These are phyloP conservation scores for Herpotrichia juniperi DNA, from an alignment of 2,329 filamentous ascomycete genomes.

Conservation along the genomic window DNA sequence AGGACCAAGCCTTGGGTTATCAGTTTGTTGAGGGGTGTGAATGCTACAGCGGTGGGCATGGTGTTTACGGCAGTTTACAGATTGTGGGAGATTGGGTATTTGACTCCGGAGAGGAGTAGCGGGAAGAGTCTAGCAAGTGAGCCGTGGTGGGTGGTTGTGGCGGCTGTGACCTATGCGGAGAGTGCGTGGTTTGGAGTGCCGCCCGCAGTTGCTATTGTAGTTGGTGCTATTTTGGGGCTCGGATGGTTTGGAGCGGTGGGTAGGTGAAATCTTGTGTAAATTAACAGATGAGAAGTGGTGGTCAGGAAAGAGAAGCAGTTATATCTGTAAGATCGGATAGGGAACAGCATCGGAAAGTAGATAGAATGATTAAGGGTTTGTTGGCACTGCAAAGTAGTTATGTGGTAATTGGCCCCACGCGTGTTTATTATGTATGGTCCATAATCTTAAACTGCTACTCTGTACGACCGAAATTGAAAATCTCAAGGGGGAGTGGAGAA, in stretches of 20 bases:
- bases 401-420: too few relatives aligned
- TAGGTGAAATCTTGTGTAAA: conserved; percentile 1
- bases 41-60: conserved; percentile 51
- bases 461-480: too few relatives aligned
- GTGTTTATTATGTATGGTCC: too few relatives aligned
- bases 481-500: too few relatives aligned
- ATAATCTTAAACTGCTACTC: too few relatives aligned
- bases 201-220: conserved; percentile 47
- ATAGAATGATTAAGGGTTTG: too few relatives aligned
- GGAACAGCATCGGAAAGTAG: too few relatives aligned
- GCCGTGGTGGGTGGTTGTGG: conserved; percentile 55
- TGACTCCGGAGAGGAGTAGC: conserved; percentile 42
- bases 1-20: conserved; percentile 42
- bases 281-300: too few relatives aligned
- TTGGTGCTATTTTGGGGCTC: conserved; percentile 47
- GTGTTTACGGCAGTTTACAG: conserved; percentile 54
- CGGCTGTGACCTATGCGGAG: conserved; percentile 48
- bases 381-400: too few relatives aligned
- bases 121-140: conserved; percentile 47
- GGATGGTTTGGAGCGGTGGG: conserved; percentile 48
- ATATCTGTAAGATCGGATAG: too few relatives aligned
- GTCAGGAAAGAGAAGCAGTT: background rate
- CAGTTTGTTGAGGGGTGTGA: conserved; percentile 47
- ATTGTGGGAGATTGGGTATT: conserved; percentile 52
- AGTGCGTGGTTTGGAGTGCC: conserved; percentile 48